Base-by-base conservation (phyloP, 148 eudicot species). In the Cornus suecica region DNA sequence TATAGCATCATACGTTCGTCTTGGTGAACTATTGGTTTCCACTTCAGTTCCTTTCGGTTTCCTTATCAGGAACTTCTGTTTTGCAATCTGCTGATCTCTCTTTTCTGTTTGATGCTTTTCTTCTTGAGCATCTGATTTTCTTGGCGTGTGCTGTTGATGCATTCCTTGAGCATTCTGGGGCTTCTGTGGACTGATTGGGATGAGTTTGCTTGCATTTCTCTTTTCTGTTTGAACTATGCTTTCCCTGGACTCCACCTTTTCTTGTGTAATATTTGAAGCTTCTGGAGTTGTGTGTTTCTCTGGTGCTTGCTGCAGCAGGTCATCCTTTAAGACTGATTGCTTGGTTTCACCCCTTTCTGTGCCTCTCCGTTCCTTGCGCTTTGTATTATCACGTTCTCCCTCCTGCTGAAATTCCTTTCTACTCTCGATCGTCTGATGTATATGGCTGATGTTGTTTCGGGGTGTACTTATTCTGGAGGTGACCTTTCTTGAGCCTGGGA, bases 81-180 rank as follows among this genome's bases (percentile, higher is more conserved):
- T 82, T 58, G 20, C 63, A 68, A 27, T 66, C 61, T 73, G 80
- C 70, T 83, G 80, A 78, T 64, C 76, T 76, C 73, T 80, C 52
- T 84, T 81, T 8, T 78, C 83, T 66, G 81, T 73, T 63, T 71
- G 75, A 37, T 42, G 65, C 80, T 87, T 90, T 76, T 86, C 85
- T 81, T 80, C 83, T 78, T 75, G 86, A 62, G 78, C 74, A 63
- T 77, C 89, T 76, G 66, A 29, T 34, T 73, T 79, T 41, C 54
- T 73, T 25, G 28, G 76, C 67, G 27, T 51, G 66, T 80, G 62
- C 41, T 34, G 73, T 31, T 82, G 84, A 68, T 78, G 82, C 66
- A 76, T 66, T 60, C 60, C 80, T 60, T 68, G 42, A 34, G 80
- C 79, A 26, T 56, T 66, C 37, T 69, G 69, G 41, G 72, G 66